Evolutionary conservation across 495 filamentous ascomycete genomes (phyloP), one percentile per base, ranked within the genome.

Genomic region (Mytilinidion resinicola): DNA sequence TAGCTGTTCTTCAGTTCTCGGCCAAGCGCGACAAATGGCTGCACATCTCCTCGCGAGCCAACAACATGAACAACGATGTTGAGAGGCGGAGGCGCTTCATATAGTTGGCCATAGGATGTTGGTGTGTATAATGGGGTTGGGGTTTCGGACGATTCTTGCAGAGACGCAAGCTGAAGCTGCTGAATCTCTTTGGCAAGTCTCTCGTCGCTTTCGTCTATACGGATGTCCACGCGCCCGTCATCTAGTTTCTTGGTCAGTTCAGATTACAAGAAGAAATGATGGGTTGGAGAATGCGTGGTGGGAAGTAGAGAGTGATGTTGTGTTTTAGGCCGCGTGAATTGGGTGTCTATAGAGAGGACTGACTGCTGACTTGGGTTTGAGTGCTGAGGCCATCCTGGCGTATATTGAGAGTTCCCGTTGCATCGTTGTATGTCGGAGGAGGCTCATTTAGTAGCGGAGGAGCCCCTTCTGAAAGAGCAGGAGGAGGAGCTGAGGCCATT

Each of bases 1-100:
- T 85, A 82, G 4, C 70, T 74, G 25, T 79, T 67, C 64, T 85
- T 80, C 19, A 95, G 67, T 0, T 77, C 74, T 66, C 82, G 80
- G 0, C 85, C 87, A 7, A 89, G 69, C 10, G 84, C 80, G 37
- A 91, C 69, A 59, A 90, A 91, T 4, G 87, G 86, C 67, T 91
- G 87, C 0, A 87, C 85, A 64, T 90, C 87, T n/a, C 87, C 88
- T 20, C 87, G 80, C 2, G 83, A 86, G 12, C 87, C 89, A 39
- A 91, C 83, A 9, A 91, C 83, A 66, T 89, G 87, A 62, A 91
- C 89, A 35, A 90, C 87, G 52, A 90, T 80, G 69, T 91, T 90
- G 41, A 90, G 72, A 25, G 42, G 42, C 39, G 39, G 39, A 17
- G 39, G 39, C 17, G 39, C 12, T 4, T 12, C 12, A 42, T 14